Evolutionary conservation across 257 asterid genomes (phyloP).

Genomic region (Datura wrightii): DNA sequence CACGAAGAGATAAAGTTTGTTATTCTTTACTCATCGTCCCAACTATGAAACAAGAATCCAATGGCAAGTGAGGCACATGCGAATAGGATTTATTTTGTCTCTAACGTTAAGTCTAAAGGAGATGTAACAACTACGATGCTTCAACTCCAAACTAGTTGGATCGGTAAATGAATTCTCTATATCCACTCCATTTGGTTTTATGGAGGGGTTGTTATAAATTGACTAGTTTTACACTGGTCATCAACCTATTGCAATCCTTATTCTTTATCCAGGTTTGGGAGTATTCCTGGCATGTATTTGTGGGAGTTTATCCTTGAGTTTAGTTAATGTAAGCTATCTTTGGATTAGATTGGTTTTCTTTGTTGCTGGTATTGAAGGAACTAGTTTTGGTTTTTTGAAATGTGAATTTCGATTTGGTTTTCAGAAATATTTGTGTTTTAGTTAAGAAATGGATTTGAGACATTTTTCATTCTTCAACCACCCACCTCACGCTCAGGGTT

Average conservation of each 20-base stretch:
- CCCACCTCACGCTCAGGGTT: no score
- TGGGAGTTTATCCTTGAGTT: not conserved
- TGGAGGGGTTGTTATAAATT: not conserved
- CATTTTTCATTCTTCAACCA: no score
- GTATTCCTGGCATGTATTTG: not conserved
- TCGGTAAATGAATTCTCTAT: not conserved
- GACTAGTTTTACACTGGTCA: conserved; percentile 25
- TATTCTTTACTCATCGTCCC: not conserved
- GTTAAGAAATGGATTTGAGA: no score
- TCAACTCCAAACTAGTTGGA: not conserved
- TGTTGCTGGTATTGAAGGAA: not conserved
- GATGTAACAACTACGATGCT: not conserved
- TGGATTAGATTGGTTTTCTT: not conserved
- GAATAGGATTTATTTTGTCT: not conserved
- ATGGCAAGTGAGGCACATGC: not conserved
- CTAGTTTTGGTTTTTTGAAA: not conserved
- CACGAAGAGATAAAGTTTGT: not conserved
- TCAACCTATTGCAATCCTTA: not conserved
- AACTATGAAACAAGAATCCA: not conserved
- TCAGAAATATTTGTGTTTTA: not conserved
- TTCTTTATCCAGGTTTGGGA: not conserved
- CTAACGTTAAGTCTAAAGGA: not conserved
- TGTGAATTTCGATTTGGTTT: not conserved
- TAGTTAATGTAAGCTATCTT: not conserved
- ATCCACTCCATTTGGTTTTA: not conserved